Conservation (phyloP, 179 eudicot genomes). For the Sideroxylon spinosum region DNA sequence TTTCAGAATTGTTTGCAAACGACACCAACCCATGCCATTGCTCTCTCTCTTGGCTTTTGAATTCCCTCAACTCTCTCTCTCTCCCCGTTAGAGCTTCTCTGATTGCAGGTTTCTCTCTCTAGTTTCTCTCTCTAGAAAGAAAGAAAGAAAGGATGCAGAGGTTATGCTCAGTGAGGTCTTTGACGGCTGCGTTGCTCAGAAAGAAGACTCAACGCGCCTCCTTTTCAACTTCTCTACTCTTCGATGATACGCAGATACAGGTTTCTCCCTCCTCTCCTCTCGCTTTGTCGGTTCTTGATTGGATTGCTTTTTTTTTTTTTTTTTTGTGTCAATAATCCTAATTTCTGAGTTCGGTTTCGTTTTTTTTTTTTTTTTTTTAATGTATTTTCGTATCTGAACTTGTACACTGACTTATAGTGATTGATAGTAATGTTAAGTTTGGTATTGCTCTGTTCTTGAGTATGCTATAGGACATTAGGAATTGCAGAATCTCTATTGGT, state of each 20-base stretch:
- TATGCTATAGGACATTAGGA: not conserved
- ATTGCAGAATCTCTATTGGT: not conserved
- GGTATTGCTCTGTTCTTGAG: not conserved
- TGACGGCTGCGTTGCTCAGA: constrained; percentile 28
- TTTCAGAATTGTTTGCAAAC: no score
- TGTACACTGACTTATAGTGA: not conserved
- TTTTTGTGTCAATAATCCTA: not conserved
- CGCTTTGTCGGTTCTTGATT: not conserved
- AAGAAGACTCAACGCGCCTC: constrained; percentile 32
- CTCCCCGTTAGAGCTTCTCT: not conserved
- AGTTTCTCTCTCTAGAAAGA: not conserved
- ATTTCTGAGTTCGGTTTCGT: not conserved
- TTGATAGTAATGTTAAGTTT: not conserved
- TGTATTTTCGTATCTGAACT: not conserved
- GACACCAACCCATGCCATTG: not conserved
- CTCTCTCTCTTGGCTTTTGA: not conserved
- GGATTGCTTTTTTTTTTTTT: not conserved
- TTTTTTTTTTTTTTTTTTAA: not conserved
- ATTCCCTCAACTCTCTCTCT: not conserved
- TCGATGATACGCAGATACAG: constrained; percentile 91
- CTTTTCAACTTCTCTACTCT: constrained; percentile 74
- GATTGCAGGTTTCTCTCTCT: not conserved
- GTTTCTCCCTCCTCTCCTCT: constrained; percentile 24
- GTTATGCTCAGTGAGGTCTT: constrained; percentile 34
- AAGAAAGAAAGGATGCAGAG: constrained; percentile 39